Conservation (phyloP, 305 asterid genomes). For the Salvia sclarea region DNA sequence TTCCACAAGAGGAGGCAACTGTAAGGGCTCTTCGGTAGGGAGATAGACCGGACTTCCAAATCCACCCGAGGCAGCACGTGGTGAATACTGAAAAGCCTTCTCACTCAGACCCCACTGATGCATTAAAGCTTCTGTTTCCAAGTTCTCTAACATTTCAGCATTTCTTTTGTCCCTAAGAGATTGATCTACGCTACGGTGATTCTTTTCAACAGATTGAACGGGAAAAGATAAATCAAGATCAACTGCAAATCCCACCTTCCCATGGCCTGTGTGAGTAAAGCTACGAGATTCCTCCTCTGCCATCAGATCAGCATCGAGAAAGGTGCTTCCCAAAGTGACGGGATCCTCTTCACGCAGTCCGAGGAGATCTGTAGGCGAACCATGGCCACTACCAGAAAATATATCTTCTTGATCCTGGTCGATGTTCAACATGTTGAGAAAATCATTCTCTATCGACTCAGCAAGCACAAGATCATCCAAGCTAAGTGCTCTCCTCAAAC, state of each 20-base stretch:
- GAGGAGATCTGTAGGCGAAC: conserved; percentile 18
- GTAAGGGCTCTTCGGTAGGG: conserved; percentile 55
- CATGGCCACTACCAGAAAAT: conserved; percentile 35
- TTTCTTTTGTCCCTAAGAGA: conserved; percentile 55
- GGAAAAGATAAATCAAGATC: conserved; percentile 60
- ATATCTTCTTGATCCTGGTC: conserved; percentile 40
- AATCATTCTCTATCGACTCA: conserved; percentile 78
- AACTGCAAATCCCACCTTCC: conserved; percentile 39
- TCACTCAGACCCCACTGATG: conserved; percentile 77
- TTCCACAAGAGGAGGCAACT: conserved; percentile 49
- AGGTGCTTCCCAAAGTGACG: conserved; percentile 29
- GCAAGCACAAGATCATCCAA: conserved; percentile 59
- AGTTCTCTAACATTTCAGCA: conserved; percentile 61
- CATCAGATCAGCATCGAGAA: conserved; percentile 39
- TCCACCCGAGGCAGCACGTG: conserved; percentile 55
- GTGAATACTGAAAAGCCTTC: conserved; percentile 59
- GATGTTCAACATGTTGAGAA: conserved; percentile 63
- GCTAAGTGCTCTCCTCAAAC: conserved; percentile 47
- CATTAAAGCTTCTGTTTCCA: conserved; percentile 85
- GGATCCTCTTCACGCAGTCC: conserved; percentile 46
- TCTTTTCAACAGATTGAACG: conserved; percentile 45
- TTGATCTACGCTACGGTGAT: conserved; percentile 31
- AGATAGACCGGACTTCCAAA: conserved; percentile 87
- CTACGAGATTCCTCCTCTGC: conserved; percentile 35
- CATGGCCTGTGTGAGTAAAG: conserved; percentile 31